phyloP scores from a whole-genome alignment of 2,329 filamentous ascomycete genomes.

The Pestalotiopsis sp. region DNA sequence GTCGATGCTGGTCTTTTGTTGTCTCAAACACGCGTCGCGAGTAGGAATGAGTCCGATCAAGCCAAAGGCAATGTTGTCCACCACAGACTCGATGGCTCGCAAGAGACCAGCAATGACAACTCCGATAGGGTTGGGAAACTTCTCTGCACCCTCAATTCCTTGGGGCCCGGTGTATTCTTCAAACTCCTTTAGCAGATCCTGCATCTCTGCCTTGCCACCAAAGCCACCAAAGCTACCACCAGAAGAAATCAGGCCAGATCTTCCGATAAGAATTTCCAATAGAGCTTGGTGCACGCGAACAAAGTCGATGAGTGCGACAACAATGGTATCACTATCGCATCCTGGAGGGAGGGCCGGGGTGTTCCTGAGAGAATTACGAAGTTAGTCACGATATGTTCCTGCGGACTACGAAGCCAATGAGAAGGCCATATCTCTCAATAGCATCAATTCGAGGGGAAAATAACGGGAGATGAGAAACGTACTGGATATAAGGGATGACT shows the following conservation, averaged over 20 bases:
- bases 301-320: constrained; percentile 16
- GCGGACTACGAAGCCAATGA: too few species aligned
- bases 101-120: constrained; percentile 14
- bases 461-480: background rate
- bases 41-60: constrained; percentile 15
- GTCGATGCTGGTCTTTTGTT: constrained; percentile 15
- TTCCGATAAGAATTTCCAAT: constrained; percentile 15
- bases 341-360: constrained; percentile 9
- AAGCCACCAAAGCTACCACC: background rate
- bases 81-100: constrained; percentile 13
- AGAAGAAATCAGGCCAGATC: constrained; percentile 9
- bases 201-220: background rate
- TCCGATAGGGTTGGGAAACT: constrained; percentile 14
- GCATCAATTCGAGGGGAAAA: too few species aligned
- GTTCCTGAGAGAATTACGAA: background rate
- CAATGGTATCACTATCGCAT: constrained; percentile 16
- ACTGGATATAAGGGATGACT: constrained; percentile 5
- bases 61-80: constrained; percentile 15
- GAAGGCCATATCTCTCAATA: too few species aligned
- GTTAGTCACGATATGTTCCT: background rate
- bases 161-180: background rate
- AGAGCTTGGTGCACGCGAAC: constrained; percentile 16
- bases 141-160: background rate
- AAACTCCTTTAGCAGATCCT: background rate
- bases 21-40: constrained; percentile 13